Conservation (phyloP, 2,329 filamentous ascomycete genomes). For the Diplodia mutila region DNA sequence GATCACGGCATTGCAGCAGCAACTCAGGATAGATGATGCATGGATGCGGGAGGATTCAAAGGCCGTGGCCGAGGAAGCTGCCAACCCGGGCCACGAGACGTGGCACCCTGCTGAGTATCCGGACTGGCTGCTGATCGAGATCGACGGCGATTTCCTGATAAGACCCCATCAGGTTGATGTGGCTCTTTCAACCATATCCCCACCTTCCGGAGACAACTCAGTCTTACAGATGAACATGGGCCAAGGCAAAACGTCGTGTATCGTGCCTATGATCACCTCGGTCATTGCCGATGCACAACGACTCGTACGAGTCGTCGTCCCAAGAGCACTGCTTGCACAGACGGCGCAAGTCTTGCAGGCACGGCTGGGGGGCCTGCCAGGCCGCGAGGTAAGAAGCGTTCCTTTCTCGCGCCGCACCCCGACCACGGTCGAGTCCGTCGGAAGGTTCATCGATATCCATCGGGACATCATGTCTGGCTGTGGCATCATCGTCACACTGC, state of each 20-base stretch:
- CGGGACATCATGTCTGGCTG: slow-evolving; percentile 45
- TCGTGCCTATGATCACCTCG: slow-evolving; percentile 65
- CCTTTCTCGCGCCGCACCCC: slow-evolving; percentile 61
- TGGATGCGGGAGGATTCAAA: slow-evolving; percentile 32
- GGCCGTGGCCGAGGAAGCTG: slow-evolving; percentile 48
- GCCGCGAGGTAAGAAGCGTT: slow-evolving; percentile 58
- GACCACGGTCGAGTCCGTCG: slow-evolving; percentile 38
- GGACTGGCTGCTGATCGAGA: slow-evolving; percentile 69
- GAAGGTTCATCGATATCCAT: slow-evolving; percentile 45
- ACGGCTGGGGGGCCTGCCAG: slow-evolving; percentile 59
- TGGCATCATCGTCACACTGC: slow-evolving; percentile 63
- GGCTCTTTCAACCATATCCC: slow-evolving; percentile 62
- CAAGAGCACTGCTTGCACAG: slow-evolving; percentile 60
- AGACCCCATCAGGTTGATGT: slow-evolving; percentile 65
- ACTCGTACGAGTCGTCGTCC: slow-evolving; percentile 60
- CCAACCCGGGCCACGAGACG: slow-evolving; percentile 56
- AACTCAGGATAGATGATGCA: slow-evolving; percentile 49
- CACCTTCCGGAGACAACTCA: slow-evolving; percentile 57
- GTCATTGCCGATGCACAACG: slow-evolving; percentile 43
- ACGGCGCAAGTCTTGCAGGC: slow-evolving; percentile 61
- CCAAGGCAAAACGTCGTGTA: slow-evolving; percentile 67
- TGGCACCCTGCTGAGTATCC: slow-evolving; percentile 60
- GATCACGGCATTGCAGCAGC: slow-evolving; percentile 52
- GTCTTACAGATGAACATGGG: slow-evolving; percentile 72
- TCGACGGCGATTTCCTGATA: slow-evolving; percentile 67